These are phyloP conservation scores for Microascus cirrosus DNA, from an alignment of 2,329 filamentous ascomycete species.

Conservation along the genomic window DNA sequence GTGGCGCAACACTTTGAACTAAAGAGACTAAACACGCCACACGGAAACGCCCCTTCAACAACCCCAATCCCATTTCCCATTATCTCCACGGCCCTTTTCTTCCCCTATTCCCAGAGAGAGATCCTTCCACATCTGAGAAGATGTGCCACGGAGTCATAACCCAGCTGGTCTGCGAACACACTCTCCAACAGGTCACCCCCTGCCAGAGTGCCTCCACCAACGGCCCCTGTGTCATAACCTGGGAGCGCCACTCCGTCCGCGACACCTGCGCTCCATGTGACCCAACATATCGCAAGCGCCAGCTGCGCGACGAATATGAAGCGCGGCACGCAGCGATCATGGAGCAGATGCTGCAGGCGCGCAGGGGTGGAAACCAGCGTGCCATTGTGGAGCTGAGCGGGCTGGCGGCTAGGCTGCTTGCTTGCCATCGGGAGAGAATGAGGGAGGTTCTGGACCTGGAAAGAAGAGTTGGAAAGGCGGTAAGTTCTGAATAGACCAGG, in stretches of 20 bases:
- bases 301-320: slow-evolving; percentile 14
- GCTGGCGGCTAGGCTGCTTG: slow-evolving; percentile 11
- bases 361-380: slow-evolving; percentile 10
- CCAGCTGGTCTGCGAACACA: slow-evolving; percentile 15
- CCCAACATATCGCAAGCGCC: slow-evolving; percentile 11
- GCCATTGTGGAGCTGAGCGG: slow-evolving; percentile 12
- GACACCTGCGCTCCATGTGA: slow-evolving; percentile 27
- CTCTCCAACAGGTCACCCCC: slow-evolving; percentile 8
- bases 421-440: slow-evolving; percentile 9
- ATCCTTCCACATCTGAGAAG: background rate
- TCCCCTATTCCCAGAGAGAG: background rate
- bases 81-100: background rate
- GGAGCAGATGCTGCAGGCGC: slow-evolving; percentile 14
- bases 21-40: too few relatives aligned
- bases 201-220: slow-evolving; percentile 6
- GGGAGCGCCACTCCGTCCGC: slow-evolving; percentile 13
- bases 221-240: slow-evolving; percentile 1
- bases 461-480: slow-evolving; percentile 8
- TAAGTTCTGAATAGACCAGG: background rate
- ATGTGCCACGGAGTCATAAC: slow-evolving; percentile 15
- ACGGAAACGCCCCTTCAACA: background rate
- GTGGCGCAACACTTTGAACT: too few relatives aligned
- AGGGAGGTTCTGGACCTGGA: slow-evolving; percentile 13
- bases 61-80: too few relatives aligned
- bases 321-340: slow-evolving; percentile 14